These are phyloP conservation scores for Baorangia bicolor DNA, from an alignment of 768 basidiomycete species.

Conservation along the genomic window DNA sequence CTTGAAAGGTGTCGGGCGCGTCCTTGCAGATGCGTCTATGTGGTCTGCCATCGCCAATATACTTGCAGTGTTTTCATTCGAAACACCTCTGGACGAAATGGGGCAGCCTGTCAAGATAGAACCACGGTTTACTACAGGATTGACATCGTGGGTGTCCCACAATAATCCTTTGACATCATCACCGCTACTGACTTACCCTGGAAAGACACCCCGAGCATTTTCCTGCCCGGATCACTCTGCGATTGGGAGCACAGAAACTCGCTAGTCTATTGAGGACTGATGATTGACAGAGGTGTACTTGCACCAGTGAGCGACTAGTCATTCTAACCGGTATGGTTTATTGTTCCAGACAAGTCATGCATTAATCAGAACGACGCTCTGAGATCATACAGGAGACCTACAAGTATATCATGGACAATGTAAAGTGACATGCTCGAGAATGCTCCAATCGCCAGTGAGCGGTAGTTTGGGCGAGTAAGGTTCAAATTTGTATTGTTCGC, in stretches of 20 bases:
- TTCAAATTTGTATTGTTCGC: too few species aligned
- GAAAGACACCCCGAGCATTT: neutral
- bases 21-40: neutral
- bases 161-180: neutral
- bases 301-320: neutral
- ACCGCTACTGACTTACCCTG: neutral
- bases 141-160: slow-evolving; percentile 2
- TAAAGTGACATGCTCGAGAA: neutral
- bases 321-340: neutral
- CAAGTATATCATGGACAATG: neutral
- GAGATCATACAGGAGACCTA: neutral
- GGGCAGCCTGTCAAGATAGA: neutral
- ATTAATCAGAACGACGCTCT: neutral
- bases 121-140: slow-evolving; percentile 1
- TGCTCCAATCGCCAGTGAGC: neutral
- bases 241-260: neutral
- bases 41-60: slow-evolving; percentile 2
- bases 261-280: neutral
- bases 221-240: neutral
- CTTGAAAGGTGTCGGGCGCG: slow-evolving; percentile 3
- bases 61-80: slow-evolving; percentile 6
- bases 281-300: neutral
- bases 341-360: neutral
- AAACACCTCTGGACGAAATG: slow-evolving; percentile 1
- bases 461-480: too few species aligned